Percentiles rank a stretch among this genome's conserved stretches.
Evolutionary conservation across 305 asterid genomes (phyloP).

Genomic region (Coffea humblotiana): DNA sequence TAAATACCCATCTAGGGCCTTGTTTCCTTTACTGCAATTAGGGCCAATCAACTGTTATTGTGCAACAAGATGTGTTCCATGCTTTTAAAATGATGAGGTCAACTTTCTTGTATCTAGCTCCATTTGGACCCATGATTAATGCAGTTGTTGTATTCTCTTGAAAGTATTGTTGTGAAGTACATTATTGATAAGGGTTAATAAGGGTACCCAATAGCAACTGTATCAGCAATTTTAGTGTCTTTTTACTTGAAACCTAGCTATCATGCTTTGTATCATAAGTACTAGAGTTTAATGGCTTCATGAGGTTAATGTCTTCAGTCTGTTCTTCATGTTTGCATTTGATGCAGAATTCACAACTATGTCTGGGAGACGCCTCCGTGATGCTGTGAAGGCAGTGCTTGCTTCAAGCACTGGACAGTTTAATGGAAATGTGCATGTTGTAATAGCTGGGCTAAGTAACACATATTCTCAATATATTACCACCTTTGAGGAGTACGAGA

Average conservation of each 20-base stretch:
- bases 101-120: not conserved
- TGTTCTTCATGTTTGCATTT: not conserved
- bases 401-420: slow-evolving; percentile 50
- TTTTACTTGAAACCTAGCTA: not conserved
- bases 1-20: not conserved
- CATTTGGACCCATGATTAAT: not conserved
- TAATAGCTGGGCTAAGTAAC: slow-evolving; percentile 93
- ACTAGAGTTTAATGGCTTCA: not conserved
- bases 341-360: slow-evolving; percentile 87
- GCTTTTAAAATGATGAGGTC: not conserved
- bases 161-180: not conserved
- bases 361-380: slow-evolving; percentile 99
- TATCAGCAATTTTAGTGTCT: not conserved
- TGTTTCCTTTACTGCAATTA: not conserved
- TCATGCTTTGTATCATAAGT: not conserved
- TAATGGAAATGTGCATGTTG: slow-evolving; percentile 64
- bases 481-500: slow-evolving; percentile 83
- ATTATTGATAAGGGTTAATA: not conserved
- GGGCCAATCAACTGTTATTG: not conserved
- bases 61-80: not conserved
- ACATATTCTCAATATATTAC: slow-evolving; percentile 93
- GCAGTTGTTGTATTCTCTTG: slow-evolving; percentile 1
- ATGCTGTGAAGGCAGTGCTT: slow-evolving; percentile 69
- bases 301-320: not conserved
- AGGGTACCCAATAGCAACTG: not conserved